Evolutionary conservation across 2,329 filamentous ascomycete genomes (phyloP).

Genomic region (Magnaporthales sp.): DNA sequence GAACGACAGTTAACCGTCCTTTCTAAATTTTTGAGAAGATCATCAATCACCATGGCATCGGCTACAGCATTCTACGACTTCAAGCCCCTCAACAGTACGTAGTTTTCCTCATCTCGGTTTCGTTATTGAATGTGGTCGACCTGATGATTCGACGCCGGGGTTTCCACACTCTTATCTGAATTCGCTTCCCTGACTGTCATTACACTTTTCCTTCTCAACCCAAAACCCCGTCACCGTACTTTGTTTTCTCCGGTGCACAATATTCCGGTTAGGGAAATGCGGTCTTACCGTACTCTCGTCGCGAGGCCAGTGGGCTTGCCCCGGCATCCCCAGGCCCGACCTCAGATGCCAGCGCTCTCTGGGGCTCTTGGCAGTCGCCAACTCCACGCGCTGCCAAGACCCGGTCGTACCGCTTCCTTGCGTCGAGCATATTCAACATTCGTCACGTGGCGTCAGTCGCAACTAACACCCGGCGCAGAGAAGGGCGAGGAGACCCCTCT

Average conservation of each 20-base stretch:
- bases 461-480: slow-evolving; percentile 36
- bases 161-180: background rate
- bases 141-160: too few relatives aligned
- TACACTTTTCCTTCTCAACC: background rate
- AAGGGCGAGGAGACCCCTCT: slow-evolving; percentile 66
- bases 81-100: slow-evolving; percentile 71
- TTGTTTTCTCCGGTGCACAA: background rate
- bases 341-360: background rate
- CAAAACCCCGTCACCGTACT: background rate
- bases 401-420: background rate
- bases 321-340: background rate
- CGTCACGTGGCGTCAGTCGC: background rate
- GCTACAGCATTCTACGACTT: slow-evolving; percentile 75
- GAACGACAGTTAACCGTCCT: background rate
- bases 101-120: background rate
- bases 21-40: background rate
- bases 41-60: slow-evolving; percentile 45
- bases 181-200: background rate
- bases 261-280: background rate
- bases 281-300: background rate
- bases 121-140: background rate
- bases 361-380: background rate
- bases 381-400: background rate
- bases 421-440: background rate
- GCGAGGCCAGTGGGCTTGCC: background rate